Percentiles rank a stretch among this genome's conserved stretches.
Evolutionary conservation across 2,329 filamentous ascomycete species (phyloP).

Genomic region (Beauveria sp.): DNA sequence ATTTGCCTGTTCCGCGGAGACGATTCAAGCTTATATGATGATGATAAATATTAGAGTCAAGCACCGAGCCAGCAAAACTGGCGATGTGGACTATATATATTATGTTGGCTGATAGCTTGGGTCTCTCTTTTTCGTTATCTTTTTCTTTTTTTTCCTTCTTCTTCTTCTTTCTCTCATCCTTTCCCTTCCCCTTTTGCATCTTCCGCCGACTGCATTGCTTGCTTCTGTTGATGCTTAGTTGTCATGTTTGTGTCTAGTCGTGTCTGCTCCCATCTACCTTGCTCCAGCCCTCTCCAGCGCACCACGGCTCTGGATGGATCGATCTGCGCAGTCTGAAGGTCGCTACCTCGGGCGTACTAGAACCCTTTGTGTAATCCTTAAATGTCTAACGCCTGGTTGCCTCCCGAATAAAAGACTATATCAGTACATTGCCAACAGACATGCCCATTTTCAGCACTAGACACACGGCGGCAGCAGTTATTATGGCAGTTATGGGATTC

Average conservation of each 20-base stretch:
- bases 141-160: not conserved
- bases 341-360: no score
- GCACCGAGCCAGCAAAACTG: constrained; percentile 15
- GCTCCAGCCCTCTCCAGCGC: no score
- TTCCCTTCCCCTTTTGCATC: no score
- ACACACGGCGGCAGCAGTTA: not conserved
- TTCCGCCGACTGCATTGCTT: no score
- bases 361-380: no score
- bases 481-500: not conserved
- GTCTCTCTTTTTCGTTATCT: not conserved
- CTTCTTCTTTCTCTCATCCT: no score
- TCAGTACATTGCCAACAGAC: not conserved
- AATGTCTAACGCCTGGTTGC: not conserved
- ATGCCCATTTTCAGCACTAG: not conserved
- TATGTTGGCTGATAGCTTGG: constrained; percentile 12
- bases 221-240: no score
- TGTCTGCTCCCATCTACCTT: no score
- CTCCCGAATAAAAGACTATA: not conserved
- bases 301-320: no score
- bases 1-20: constrained; percentile 1
- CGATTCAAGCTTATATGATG: constrained; percentile 16
- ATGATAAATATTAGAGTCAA: constrained; percentile 19
- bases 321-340: no score
- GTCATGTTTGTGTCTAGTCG: no score
- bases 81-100: constrained; percentile 12